A percentile compares a stretch with the other conserved stretches of the same genome.
Evolutionary conservation across 805 yeast genomes (phyloP).

Genomic region (Candida koratica): DNA sequence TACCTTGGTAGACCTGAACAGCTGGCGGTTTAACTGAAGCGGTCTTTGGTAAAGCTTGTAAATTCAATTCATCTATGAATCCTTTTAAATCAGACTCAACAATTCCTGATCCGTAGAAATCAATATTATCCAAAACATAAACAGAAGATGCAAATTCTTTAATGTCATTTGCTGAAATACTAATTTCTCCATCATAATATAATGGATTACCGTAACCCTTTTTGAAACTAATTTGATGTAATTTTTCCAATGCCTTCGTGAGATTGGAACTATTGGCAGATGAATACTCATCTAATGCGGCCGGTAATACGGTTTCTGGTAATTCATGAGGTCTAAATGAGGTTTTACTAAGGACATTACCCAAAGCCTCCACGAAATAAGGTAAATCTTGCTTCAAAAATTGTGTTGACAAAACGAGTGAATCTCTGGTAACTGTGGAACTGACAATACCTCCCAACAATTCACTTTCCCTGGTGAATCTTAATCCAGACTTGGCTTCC

Average conservation of each 20-base stretch:
- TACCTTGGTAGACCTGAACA: constrained; percentile 53
- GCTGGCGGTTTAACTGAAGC: constrained; percentile 39
- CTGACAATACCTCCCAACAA: constrained; percentile 81
- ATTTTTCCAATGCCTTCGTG: constrained; percentile 67
- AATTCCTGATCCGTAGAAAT: constrained; percentile 71
- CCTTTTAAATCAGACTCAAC: constrained; percentile 62
- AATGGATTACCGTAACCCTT: constrained; percentile 83
- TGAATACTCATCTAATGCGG: constrained; percentile 61
- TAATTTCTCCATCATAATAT: constrained; percentile 62
- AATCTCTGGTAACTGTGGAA: constrained; percentile 75
- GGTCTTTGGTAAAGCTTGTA: constrained; percentile 62
- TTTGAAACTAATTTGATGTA: constrained; percentile 81
- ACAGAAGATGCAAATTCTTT: constrained; percentile 60
- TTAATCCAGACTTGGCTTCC: constrained; percentile 75
- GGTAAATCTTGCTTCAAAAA: constrained; percentile 89
- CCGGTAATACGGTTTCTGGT: constrained; percentile 76
- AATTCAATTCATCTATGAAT: constrained; percentile 64
- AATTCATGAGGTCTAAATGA: constrained; percentile 81
- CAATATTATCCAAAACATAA: constrained; percentile 67
- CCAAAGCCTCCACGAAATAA: constrained; percentile 82
- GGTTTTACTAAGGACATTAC: constrained; percentile 66
- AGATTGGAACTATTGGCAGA: constrained; percentile 49
- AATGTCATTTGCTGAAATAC: constrained; percentile 58
- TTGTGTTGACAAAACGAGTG: constrained; percentile 71
- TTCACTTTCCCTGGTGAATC: constrained; percentile 92